phyloP scores from a whole-genome alignment of 176 grass and related monocot genomes.

The Microstegium vimineum region DNA sequence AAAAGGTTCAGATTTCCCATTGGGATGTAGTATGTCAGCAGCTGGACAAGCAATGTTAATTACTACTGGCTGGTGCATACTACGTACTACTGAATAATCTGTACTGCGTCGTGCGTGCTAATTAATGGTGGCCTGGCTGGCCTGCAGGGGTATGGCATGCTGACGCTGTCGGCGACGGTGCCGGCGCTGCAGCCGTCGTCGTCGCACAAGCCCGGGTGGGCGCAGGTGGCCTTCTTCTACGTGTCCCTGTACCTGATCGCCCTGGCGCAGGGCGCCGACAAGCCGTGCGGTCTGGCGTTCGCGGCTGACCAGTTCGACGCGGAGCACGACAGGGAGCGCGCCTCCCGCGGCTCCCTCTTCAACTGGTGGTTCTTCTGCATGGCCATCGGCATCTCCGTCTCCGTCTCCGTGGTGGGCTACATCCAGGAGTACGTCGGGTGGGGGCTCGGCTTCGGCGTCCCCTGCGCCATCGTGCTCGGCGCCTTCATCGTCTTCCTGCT shows the following conservation, averaged over 20 bases:
- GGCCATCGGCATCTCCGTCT: constrained; percentile 19
- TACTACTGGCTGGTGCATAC: too few relatives aligned
- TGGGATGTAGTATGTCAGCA: too few relatives aligned
- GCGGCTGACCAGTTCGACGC: constrained; percentile 68
- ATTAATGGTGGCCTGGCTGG: too few relatives aligned
- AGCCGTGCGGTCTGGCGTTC: constrained; percentile 50
- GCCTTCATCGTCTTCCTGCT: constrained; percentile 41
- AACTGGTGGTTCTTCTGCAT: constrained; percentile 63
- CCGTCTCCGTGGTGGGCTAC: constrained; percentile 29
- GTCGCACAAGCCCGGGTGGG: not conserved
- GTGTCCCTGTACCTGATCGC: constrained; percentile 51
- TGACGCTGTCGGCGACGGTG: constrained; percentile 21
- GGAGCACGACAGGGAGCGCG: constrained; percentile 27
- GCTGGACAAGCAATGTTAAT: too few relatives aligned
- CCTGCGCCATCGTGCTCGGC: constrained; percentile 25
- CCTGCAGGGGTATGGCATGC: constrained; percentile 44
- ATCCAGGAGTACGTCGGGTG: constrained; percentile 57
- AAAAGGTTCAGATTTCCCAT: too few relatives aligned
- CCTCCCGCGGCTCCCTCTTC: constrained; percentile 52
- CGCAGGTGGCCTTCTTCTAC: constrained; percentile 46
- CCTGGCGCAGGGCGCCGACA: constrained; percentile 40
- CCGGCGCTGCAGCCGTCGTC: constrained; percentile 7
- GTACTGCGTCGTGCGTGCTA: too few relatives aligned
- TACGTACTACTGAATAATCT: too few relatives aligned
- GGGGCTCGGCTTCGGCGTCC: constrained; percentile 46